phyloP scores from a whole-genome alignment of 2,329 filamentous ascomycete genomes.

The Diplocarpon rosae region DNA sequence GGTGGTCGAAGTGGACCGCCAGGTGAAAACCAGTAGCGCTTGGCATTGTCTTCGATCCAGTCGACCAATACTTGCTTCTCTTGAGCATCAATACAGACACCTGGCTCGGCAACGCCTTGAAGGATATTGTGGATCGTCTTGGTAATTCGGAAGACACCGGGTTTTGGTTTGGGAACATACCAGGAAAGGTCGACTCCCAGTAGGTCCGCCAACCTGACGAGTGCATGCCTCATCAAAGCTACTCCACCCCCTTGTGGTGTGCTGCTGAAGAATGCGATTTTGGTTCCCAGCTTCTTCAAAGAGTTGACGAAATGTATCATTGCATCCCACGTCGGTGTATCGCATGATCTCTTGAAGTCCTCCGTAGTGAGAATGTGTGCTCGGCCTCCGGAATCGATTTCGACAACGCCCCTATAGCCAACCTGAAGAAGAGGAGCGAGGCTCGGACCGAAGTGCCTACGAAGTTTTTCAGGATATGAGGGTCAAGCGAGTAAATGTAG shows the following conservation, averaged over 20 bases:
- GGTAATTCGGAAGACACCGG: slow-evolving; percentile 70
- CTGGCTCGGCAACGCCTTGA: slow-evolving; percentile 60
- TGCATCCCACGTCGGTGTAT: slow-evolving; percentile 42
- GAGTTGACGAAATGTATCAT: slow-evolving; percentile 43
- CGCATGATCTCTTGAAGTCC: slow-evolving; percentile 42
- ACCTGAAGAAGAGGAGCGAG: slow-evolving; percentile 57
- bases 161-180: slow-evolving; percentile 71
- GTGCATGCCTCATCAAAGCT: slow-evolving; percentile 54
- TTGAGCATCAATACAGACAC: slow-evolving; percentile 51
- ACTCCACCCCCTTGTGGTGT: slow-evolving; percentile 57
- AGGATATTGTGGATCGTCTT: slow-evolving; percentile 86
- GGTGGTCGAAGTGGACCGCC: slow-evolving; percentile 56
- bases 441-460: slow-evolving; percentile 60
- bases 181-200: slow-evolving; percentile 61
- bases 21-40: slow-evolving; percentile 60
- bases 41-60: slow-evolving; percentile 65
- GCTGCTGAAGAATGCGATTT: slow-evolving; percentile 53
- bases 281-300: slow-evolving; percentile 42
- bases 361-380: slow-evolving; percentile 38
- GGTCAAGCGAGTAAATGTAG: not conserved
- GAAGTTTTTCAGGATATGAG: not conserved
- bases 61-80: slow-evolving; percentile 52
- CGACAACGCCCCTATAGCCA: slow-evolving; percentile 43
- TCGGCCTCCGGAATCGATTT: slow-evolving; percentile 43
- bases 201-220: slow-evolving; percentile 59